Evolutionary conservation across 2,329 filamentous ascomycete genomes (phyloP).

Genomic region (Ceratocystis cubensis): DNA sequence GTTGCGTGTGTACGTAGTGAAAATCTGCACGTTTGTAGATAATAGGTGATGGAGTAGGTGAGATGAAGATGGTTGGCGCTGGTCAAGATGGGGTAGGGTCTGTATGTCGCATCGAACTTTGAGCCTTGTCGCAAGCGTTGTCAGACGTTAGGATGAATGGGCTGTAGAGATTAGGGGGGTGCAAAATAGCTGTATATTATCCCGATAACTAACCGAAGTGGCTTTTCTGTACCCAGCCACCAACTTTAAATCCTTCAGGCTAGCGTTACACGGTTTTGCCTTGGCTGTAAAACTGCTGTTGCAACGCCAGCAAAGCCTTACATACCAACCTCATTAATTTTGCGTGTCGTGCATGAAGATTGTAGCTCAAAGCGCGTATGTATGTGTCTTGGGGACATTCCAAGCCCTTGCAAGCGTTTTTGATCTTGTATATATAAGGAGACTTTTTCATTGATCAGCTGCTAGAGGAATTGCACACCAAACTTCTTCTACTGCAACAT

Average conservation of each 20-base stretch:
- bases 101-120: background rate
- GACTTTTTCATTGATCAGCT: background rate
- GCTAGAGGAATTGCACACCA: no score
- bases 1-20: background rate
- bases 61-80: background rate
- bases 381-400: background rate
- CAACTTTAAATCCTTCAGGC: background rate
- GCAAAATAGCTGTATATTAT: background rate
- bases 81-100: background rate
- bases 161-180: background rate
- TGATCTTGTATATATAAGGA: background rate
- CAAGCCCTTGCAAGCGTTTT: background rate
- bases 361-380: background rate
- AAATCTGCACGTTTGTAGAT: background rate
- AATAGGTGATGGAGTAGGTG: background rate
- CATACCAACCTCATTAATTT: conserved; percentile 2
- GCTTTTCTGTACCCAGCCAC: background rate
- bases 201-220: background rate
- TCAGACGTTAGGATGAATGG: background rate
- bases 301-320: background rate
- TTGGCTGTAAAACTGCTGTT: background rate
- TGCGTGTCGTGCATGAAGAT: background rate
- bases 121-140: background rate
- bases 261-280: background rate
- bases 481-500: no score